Evolutionary conservation across 2,329 filamentous ascomycete genomes (phyloP), one percentile per base, ranked within the genome.

Genomic region (Fulvia fulva): DNA sequence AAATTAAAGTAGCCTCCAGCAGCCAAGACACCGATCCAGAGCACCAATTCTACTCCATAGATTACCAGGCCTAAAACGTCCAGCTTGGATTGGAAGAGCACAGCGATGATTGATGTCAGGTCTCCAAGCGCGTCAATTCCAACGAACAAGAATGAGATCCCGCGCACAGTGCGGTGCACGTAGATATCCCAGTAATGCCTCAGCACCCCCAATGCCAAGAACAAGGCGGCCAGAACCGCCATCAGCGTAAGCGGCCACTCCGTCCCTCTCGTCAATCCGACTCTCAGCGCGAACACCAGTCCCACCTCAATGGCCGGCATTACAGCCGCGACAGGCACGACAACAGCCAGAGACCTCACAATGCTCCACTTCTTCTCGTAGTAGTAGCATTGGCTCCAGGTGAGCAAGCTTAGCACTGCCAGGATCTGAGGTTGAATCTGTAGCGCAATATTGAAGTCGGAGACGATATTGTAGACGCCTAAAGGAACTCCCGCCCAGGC

Each of bases 111-210:
- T 0, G 86, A 89, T 55, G 86, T 86, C 3, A 90, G 69, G 69
- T 90, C 87, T 0, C 87, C 87, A 0, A 83, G 77, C 0, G 86
- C 87, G 71, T 90, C 87, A 45, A 90, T 87, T 1, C 77, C 83
- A 0, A 88, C 86, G 63, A 90, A 90, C 2, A 88, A 75, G 70
- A 90, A 89, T 0, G 86, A 88, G 41, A 90, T 89, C 7, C 87
- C 87, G 14, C 85, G 78, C 1, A 89, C 87, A 0, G 86, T 88
- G 6, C 83, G 79, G 63, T 88, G 81, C 1, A 78, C 68, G 66
- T 83, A 88, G 22, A 90, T 89, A 61, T 90, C 87, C 76, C 81
- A 83, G 65, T 89, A 90, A 68, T 90, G 86, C 1, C 83, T 75
- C 7, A 88, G 72, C 0, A 90, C 87, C 0, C 87, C 87, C 1